Evolutionary conservation across 306 rosid genomes (phyloP), one percentile per base, ranked within the genome.

Genomic region (Malus orientalis): DNA sequence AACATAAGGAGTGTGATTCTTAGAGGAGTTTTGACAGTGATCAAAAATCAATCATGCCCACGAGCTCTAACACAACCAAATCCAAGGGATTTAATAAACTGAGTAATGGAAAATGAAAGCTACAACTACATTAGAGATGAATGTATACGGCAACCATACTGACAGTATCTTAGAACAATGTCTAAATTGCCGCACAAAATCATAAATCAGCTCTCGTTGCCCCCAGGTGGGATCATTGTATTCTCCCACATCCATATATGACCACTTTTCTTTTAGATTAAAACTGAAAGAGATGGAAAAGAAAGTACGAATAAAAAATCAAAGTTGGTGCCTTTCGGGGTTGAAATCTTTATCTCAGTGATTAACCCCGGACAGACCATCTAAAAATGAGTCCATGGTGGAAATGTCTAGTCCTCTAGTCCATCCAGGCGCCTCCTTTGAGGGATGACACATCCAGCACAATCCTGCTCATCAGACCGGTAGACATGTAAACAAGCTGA

Each of bases 381-480:
- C 87, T 12, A 89, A 74, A 61, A 83, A 71, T 1, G 88, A 87
- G 81, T 77, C 78, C 8, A 79, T 80, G 61, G 86, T 78, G 49
- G 81, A 84, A 30, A 82, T 80, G 47, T 89, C 83, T 20, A 96
- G 87, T 20, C 98, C 99, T 88, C 99, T 86, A 8, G 99, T 91
- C 81, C 98, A 91, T 49, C 93, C 96, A 22, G 97, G 97, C 3
- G 97, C 92, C 5, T 0, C 93, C 99, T 80, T 88, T 91, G 45
- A 88, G 85, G 1, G 90, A 70, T 23, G 97, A 91, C 69, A 87
- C 81, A 87, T 92, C 96, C 82, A 96, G 66, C 80, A 82, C 85
- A 64, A 92, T 85, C 93, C 97, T 96, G 91, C 33, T 79, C 69
- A 67, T 79, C 69, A 67, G 19, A 54, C 70, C 61, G 71, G 69